A percentile compares a stretch with the other conserved stretches of the same genome.
Conservation (phyloP, 208 protist genomes). For the Tritrichomonas musculus region DNA sequence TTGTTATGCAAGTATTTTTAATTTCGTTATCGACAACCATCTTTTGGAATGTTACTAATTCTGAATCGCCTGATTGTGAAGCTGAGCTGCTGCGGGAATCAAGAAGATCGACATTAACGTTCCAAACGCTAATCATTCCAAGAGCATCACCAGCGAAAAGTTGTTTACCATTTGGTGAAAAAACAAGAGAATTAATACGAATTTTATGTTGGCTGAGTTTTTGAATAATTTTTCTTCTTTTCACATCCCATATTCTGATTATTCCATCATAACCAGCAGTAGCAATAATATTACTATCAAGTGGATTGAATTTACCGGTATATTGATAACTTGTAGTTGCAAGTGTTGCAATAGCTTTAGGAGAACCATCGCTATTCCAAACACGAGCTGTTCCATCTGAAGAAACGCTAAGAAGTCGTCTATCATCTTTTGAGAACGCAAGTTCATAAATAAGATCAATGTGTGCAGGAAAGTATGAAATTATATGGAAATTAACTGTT, state of each 20-base stretch:
- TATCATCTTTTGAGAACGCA: not conserved
- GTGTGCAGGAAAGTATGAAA: not conserved
- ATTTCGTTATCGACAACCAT: not conserved
- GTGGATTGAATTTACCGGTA: slow-evolving; percentile 4
- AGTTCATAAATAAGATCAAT: not conserved
- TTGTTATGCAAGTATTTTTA: not conserved
- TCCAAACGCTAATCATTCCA: not conserved
- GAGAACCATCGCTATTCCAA: not conserved
- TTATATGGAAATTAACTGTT: not conserved
- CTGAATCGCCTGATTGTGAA: too few species aligned
- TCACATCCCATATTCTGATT: not conserved
- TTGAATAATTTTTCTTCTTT: not conserved
- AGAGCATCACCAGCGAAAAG: not conserved
- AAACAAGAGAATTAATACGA: not conserved
- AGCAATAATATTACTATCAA: not conserved
- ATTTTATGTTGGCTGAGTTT: not conserved
- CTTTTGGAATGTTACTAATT: not conserved
- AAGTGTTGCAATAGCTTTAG: not conserved
- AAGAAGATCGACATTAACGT: too few species aligned
- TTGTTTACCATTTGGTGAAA: not conserved
- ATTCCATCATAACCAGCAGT: not conserved
- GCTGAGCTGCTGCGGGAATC: too few species aligned
- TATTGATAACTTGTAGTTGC: not conserved
- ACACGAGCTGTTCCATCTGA: not conserved
- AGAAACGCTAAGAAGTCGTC: not conserved